These are phyloP conservation scores for Deakozyma indianensis DNA, from an alignment of 805 yeast species.

Conservation along the genomic window DNA sequence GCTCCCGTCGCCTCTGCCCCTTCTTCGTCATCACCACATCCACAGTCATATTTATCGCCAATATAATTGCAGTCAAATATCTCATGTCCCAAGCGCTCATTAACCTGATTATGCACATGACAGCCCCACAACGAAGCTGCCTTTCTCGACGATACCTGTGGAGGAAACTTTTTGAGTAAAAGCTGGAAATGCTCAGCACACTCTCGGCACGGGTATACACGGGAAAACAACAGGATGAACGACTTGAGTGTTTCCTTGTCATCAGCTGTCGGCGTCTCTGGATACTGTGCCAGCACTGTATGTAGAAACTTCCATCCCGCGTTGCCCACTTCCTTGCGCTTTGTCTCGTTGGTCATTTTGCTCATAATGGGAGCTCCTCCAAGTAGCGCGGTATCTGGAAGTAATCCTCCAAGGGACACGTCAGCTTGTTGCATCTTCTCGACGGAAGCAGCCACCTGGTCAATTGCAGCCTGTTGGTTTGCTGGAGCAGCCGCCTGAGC, in stretches of 20 bases:
- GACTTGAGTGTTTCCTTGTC: slow-evolving; percentile 49
- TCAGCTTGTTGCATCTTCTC: no score
- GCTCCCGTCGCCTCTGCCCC: slow-evolving; percentile 22
- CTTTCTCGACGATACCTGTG: slow-evolving; percentile 62
- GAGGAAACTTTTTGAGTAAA: slow-evolving; percentile 60
- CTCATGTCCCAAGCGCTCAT: slow-evolving; percentile 51
- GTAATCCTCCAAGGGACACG: no score
- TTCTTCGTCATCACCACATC: slow-evolving; percentile 72
- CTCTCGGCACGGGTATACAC: slow-evolving; percentile 94
- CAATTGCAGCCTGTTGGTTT: no score
- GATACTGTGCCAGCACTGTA: slow-evolving; percentile 83
- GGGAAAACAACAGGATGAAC: slow-evolving; percentile 65
- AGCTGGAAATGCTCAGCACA: slow-evolving; percentile 84
- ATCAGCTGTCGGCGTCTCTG: slow-evolving; percentile 56
- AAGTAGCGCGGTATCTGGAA: neutral
- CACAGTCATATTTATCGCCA: slow-evolving; percentile 88
- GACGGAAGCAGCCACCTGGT: no score
- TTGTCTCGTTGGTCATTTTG: slow-evolving; percentile 75
- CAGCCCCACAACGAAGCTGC: slow-evolving; percentile 96
- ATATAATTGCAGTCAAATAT: slow-evolving; percentile 75
- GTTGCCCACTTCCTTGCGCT: slow-evolving; percentile 72
- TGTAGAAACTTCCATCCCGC: slow-evolving; percentile 90
- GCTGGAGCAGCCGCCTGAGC: no score
- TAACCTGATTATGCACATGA: slow-evolving; percentile 77
- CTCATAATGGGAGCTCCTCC: slow-evolving; percentile 64